Evolutionary conservation across 2,329 filamentous ascomycete genomes (phyloP), one percentile per base, ranked within the genome.

Genomic region (Pleurostoma richardsiae): DNA sequence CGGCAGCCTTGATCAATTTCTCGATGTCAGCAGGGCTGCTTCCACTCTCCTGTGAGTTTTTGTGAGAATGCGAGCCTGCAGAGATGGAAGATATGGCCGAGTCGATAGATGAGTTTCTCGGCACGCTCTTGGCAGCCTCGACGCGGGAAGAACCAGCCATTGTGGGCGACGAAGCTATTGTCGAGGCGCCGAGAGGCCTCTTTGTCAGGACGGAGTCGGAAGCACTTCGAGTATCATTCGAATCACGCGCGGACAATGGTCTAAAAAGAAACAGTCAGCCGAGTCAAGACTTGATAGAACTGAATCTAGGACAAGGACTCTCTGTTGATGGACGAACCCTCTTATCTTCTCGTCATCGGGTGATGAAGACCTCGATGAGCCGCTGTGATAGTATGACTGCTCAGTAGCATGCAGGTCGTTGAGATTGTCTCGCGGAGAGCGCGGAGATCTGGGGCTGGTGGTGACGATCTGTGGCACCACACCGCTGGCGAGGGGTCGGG

Each of bases 81-180:
- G 88, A 89, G 42, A 88, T 76, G 7, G 82, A 80, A 3, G 92
- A 96, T 41, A 95, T 86, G n/a, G 88, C 87, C 8, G 91, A 96
- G 65, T 97, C 92, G 59, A 96, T 92, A 8, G 92, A 96, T 4
- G 88, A 87, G 47, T 87, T 95, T 58, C 91, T 83, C 47, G 85
- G 81, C 26, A 69, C 52, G 38, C 60, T 66, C 50, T 67, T 69
- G 39, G 58, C 57, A 45, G 64, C 58, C 48, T 71, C 70, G 52
- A 62, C 64, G 56, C 66, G 70, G 39, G 71, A 68, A 44, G 70
- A 62, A 53, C 73, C 70, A 53, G 74, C 72, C 72, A 80, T 79
- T 45, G 46, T 64, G 49, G 69, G 59, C 52, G 60, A 66, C 46
- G 64, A 59, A 52, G 59, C 61, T 49, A 60, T 57, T 46, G 65